Percentiles rank a stretch among this genome's conserved stretches.
phyloP scores from a whole-genome alignment of 805 yeast genomes.

The Cephaloascus albidus region DNA sequence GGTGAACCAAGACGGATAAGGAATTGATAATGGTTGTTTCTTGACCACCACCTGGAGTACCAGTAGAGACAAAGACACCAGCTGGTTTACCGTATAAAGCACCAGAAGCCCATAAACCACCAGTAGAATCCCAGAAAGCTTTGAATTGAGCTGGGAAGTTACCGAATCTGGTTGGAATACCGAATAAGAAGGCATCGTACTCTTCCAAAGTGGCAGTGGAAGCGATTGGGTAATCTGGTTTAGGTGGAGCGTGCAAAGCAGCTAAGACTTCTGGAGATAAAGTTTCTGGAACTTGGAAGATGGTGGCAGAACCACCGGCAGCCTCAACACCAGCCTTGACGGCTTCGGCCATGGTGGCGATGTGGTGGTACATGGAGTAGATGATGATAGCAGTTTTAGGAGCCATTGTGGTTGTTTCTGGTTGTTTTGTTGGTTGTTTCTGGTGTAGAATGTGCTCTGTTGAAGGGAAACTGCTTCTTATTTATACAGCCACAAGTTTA shows the following conservation, averaged over 20 bases:
- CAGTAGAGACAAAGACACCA: conserved; percentile 64
- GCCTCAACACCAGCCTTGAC: conserved; percentile 60
- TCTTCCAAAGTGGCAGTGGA: conserved; percentile 42
- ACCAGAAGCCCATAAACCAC: conserved; percentile 68
- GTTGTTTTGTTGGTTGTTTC: too few relatives aligned
- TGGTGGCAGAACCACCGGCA: conserved; percentile 61
- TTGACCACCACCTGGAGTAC: conserved; percentile 72
- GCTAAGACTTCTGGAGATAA: conserved; percentile 51
- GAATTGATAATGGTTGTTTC: conserved; percentile 58
- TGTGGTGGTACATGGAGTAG: conserved; percentile 78
- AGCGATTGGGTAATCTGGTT: conserved; percentile 49
- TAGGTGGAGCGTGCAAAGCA: conserved; percentile 57
- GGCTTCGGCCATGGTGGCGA: conserved; percentile 58
- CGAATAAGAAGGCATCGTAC: conserved; percentile 71
- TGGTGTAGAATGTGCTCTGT: too few relatives aligned
- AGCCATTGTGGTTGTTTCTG: conserved; percentile 17
- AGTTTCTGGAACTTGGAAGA: conserved; percentile 79
- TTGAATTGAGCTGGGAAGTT: conserved; percentile 68
- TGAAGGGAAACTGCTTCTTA: too few relatives aligned
- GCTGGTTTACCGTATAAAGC: conserved; percentile 64
- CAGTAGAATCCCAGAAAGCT: conserved; percentile 70
- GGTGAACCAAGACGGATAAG: conserved; percentile 57
- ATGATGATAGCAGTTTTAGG: conserved; percentile 65
- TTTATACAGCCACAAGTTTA: too few relatives aligned
- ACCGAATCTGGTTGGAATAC: conserved; percentile 77